Conservation (phyloP, 23 red algal species). For the Cyanidiococcus yangmingshanensis region DNA sequence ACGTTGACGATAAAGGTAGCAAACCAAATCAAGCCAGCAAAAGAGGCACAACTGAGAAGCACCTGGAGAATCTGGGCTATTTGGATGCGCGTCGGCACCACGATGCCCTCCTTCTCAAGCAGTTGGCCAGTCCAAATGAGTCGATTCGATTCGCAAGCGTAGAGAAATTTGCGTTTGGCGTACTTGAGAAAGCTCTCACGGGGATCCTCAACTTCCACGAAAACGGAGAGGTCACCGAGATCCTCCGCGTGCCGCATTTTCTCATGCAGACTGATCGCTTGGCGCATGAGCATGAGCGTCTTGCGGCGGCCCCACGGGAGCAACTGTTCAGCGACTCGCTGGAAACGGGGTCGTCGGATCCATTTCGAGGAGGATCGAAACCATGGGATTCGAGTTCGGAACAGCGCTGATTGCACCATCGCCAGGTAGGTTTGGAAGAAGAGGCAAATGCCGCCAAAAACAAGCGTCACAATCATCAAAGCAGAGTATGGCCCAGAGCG, state of each 20-base stretch:
- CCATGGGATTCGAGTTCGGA: background rate
- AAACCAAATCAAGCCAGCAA: background rate
- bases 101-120: conserved; percentile 5
- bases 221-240: conserved; percentile 16
- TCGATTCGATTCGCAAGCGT: conserved; percentile 6
- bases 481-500: background rate
- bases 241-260: conserved; percentile 2
- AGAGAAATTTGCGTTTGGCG: background rate
- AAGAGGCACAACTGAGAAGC: background rate
- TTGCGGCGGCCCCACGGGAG: conserved; percentile 17
- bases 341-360: conserved; percentile 14
- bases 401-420: conserved; percentile 14
- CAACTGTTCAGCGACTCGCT: background rate
- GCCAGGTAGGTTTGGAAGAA: conserved; percentile 11
- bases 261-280: conserved; percentile 15
- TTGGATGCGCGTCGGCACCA: conserved; percentile 10
- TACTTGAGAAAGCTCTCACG: background rate
- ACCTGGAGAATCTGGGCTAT: conserved; percentile 13
- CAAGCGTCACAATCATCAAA: background rate
- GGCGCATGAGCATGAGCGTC: conserved; percentile 17
- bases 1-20: background rate
- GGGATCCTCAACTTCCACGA: background rate
- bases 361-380: background rate
- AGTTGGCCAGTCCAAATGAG: background rate
- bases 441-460: background rate